Conservation (phyloP, 768 basidiomycete species). For the Mycena maculata region DNA sequence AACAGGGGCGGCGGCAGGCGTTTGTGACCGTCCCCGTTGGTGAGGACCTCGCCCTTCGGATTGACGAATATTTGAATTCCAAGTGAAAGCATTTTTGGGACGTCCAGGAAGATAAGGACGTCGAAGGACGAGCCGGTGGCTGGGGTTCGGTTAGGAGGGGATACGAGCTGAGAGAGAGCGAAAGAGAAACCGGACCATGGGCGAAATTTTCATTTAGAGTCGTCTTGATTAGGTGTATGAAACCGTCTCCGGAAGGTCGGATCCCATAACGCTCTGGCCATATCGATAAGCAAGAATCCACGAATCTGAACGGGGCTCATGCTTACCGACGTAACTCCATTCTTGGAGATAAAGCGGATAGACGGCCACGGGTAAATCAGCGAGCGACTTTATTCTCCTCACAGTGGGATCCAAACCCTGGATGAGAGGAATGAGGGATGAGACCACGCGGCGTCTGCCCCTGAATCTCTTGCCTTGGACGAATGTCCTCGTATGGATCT, state of each 20-base stretch:
- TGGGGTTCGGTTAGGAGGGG: neutral
- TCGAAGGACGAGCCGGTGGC: neutral
- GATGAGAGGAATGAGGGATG: neutral
- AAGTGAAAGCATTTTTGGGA: conserved; percentile 5
- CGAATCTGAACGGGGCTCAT: neutral
- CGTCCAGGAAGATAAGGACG: conserved; percentile 22
- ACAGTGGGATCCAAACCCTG: conserved; percentile 1
- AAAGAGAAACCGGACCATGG: neutral
- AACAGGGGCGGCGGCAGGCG: conserved; percentile 25
- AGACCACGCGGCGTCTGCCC: no score
- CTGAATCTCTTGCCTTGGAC: conserved; percentile 35
- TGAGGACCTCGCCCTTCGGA: conserved; percentile 14
- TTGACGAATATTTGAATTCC: conserved; percentile 20
- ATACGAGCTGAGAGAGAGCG: neutral
- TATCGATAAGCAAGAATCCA: neutral
- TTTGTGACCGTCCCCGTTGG: conserved; percentile 20
- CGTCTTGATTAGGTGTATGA: conserved; percentile 12
- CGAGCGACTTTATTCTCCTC: neutral
- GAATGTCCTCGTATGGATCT: conserved; percentile 38
- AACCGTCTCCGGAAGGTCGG: neutral
- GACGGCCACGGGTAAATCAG: conserved; percentile 3
- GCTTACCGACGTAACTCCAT: conserved; percentile 15
- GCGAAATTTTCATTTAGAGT: neutral
- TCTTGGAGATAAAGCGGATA: neutral
- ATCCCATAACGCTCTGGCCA: conserved; percentile 13